Evolutionary conservation across 2,329 filamentous ascomycete genomes (phyloP).

Genomic region (Diaporthe ampelina): DNA sequence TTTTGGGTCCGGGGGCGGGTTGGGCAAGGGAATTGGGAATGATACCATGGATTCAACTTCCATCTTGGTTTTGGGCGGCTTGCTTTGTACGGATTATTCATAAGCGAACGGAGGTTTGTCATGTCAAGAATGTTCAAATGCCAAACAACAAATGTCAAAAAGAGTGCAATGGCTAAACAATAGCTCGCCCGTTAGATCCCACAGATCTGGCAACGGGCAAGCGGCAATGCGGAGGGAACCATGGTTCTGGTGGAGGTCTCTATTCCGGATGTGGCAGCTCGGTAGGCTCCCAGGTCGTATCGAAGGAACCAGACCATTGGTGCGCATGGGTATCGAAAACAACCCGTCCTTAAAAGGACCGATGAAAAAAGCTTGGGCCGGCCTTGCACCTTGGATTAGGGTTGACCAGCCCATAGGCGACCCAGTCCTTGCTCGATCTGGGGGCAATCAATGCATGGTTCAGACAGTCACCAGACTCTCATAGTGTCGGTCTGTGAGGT

Average conservation of each 20-base stretch:
- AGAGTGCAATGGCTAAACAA: not conserved
- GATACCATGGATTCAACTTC: constrained; percentile 43
- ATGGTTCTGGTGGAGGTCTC: constrained; percentile 9
- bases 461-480: constrained; percentile 11
- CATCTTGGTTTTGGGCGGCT: constrained; percentile 32
- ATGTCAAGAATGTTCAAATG: not conserved
- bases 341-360: constrained; percentile 14
- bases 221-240: constrained; percentile 1
- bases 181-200: not conserved
- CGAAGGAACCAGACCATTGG: constrained; percentile 22
- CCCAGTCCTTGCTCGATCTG: not conserved
- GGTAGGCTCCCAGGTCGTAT: constrained; percentile 9
- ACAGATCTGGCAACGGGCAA: constrained; percentile 8
- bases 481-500: no score
- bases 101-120: not conserved
- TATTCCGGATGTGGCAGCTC: constrained; percentile 32
- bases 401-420: no score
- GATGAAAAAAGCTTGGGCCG: not conserved
- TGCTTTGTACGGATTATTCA: not conserved
- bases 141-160: not conserved
- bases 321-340: constrained; percentile 12
- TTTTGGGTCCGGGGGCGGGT: constrained; percentile 3
- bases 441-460: constrained; percentile 2
- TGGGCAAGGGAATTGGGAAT: constrained; percentile 10
- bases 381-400: not conserved